Evolutionary conservation across 2,329 filamentous ascomycete genomes (phyloP).

Genomic region (Cryoendolithus antarcticus): DNA sequence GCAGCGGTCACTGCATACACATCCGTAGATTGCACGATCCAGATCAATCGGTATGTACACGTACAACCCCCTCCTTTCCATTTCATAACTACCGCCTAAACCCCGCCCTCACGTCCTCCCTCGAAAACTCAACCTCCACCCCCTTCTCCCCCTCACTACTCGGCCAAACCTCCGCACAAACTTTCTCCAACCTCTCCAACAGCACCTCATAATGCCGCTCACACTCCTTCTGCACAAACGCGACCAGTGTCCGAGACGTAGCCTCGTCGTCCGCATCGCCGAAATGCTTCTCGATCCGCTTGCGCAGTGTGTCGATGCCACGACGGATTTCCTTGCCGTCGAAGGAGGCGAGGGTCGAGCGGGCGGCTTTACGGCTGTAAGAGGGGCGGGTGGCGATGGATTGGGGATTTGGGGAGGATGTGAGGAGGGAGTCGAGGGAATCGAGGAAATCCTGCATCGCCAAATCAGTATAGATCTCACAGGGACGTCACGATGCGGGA

Average conservation of each 20-base stretch:
- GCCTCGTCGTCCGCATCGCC: conserved; percentile 70
- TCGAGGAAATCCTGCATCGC: conserved; percentile 62
- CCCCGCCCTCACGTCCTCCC: conserved; percentile 22
- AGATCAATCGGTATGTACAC: too few species aligned
- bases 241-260: conserved; percentile 47
- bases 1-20: too few species aligned
- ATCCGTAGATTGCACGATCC: too few species aligned
- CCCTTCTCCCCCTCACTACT: conserved; percentile 27
- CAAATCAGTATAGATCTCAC: neutral
- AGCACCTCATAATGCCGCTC: conserved; percentile 43
- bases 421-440: conserved; percentile 63
- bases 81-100: conserved; percentile 17
- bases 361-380: conserved; percentile 70
- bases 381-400: conserved; percentile 66
- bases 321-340: conserved; percentile 77
- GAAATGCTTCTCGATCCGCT: conserved; percentile 95
- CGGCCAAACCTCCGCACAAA: conserved; percentile 32
- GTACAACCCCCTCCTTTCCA: neutral
- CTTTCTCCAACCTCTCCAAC: conserved; percentile 35
- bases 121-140: conserved; percentile 28
- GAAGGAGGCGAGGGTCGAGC: conserved; percentile 66
- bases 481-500: too few species aligned
- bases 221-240: conserved; percentile 48
- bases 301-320: conserved; percentile 78
- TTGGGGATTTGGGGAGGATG: conserved; percentile 35